Evolutionary conservation across 148 eudicot genomes (phyloP), one percentile per base, ranked within the genome.

Genomic region (Rhododendron molle): DNA sequence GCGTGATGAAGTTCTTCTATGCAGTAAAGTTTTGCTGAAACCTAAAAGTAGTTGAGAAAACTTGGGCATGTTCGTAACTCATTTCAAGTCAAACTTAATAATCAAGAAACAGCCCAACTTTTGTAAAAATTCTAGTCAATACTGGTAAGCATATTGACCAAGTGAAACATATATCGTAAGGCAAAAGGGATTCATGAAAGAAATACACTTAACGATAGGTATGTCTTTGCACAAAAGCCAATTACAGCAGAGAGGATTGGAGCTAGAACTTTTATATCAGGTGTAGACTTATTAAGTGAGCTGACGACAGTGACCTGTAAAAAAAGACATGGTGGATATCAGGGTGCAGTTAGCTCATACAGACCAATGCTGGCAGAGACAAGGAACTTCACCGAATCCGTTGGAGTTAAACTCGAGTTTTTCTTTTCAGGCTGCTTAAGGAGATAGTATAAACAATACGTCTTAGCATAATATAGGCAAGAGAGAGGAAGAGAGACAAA

Each of bases 301-400:
- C 96, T 89, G 50, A 90, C 86, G 5, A 94, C 93, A 72, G 98
- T 94, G 84, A 95, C 96, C 99, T 97, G 90, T 49, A 90, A 85
- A 83, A 71, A 81, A 30, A 38, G 78, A 13, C 44, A 21, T n/a
- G 1, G 12, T 20, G 21, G 28, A 67, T 30, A 58, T 47, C 50
- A 78, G 15, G 15, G 52, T 0, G 80, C 26, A 26, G 28, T 40
- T 10, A 78, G 26, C 14, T 14, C 40, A 30, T 72, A 5, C 93
- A 97, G 92, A 84, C 99, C 99, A 88, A 94, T 94, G n/a, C 93
- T 81, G n/a, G 98, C 98, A 89, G 98, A 94, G 52, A 83, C 87
- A 83, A 97, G 94, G 86, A 97, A 97, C 88, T 88, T 95, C 88
- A 95, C 98, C 98, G 96, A 95, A 83, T 97, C 99, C 98, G 95